Percentiles rank a stretch among this genome's conserved stretches.
phyloP scores from a whole-genome alignment of 768 basidiomycete species.

The Amanita exitialis region DNA sequence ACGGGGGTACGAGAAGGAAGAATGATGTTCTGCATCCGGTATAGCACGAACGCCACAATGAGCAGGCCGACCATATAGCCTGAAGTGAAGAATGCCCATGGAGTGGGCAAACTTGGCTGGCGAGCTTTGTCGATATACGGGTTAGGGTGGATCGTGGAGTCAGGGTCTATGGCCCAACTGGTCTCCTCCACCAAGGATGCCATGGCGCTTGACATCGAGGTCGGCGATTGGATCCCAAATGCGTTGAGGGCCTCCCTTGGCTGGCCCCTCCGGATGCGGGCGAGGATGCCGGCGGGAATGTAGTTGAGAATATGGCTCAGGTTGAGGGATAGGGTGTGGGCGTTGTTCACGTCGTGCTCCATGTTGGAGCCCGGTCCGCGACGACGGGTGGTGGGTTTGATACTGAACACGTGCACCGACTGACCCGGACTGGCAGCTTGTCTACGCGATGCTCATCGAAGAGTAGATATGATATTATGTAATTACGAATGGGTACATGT shows the following conservation, averaged over 20 bases:
- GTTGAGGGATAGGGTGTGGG: slow-evolving; percentile 1
- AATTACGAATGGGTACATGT: no score
- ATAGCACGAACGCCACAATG: slow-evolving; percentile 57
- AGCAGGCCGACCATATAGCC: slow-evolving; percentile 62
- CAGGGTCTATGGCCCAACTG: neutral
- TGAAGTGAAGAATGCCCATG: slow-evolving; percentile 66
- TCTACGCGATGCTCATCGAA: no score
- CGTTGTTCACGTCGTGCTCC: neutral
- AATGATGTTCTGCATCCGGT: slow-evolving; percentile 72
- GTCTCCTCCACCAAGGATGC: slow-evolving; percentile 2
- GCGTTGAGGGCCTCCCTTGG: neutral
- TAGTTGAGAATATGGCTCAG: slow-evolving; percentile 3
- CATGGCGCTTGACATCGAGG: neutral
- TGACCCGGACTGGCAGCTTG: no score
- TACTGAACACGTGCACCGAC: no score
- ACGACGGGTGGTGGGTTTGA: neutral
- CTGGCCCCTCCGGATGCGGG: slow-evolving; percentile 1
- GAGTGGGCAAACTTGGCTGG: slow-evolving; percentile 36
- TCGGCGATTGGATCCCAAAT: neutral
- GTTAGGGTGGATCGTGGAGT: neutral
- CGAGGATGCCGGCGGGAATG: slow-evolving; percentile 1
- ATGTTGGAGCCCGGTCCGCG: neutral
- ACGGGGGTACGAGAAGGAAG: slow-evolving; percentile 44
- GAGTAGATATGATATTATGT: no score
- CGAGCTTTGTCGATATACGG: neutral